Evolutionary conservation across 768 basidiomycete genomes (phyloP).

Genomic region (Hysterangium stoloniferum): DNA sequence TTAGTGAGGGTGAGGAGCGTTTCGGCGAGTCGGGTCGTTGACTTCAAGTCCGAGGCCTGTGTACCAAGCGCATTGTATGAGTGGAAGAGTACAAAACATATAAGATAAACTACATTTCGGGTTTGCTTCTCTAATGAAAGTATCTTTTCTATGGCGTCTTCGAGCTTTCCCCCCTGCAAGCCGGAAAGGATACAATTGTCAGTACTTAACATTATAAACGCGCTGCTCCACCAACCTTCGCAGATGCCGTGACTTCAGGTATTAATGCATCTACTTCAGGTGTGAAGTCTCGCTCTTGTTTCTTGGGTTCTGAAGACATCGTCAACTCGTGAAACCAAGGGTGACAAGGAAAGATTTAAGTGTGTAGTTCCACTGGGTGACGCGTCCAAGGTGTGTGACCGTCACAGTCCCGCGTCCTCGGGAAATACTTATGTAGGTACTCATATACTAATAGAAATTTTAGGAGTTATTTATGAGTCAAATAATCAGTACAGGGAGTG

Average conservation of each 20-base stretch:
- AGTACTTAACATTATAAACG: not conserved
- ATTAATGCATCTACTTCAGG: slow-evolving; percentile 72
- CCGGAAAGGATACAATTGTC: too few relatives aligned
- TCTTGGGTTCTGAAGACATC: slow-evolving; percentile 54
- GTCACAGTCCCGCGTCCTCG: slow-evolving; percentile 9
- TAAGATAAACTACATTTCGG: slow-evolving; percentile 60
- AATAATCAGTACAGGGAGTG: too few relatives aligned
- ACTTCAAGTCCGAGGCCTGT: slow-evolving; percentile 86
- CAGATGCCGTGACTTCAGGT: slow-evolving; percentile 56
- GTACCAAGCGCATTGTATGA: slow-evolving; percentile 3
- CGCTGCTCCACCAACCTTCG: slow-evolving; percentile 48
- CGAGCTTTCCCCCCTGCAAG: slow-evolving; percentile 66
- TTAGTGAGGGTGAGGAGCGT: slow-evolving; percentile 66
- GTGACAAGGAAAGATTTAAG: not conserved
- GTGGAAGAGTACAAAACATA: not conserved
- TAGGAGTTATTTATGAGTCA: too few relatives aligned
- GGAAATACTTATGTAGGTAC: too few relatives aligned
- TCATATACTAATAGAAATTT: too few relatives aligned
- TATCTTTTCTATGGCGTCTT: slow-evolving; percentile 86
- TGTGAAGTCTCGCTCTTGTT: slow-evolving; percentile 83
- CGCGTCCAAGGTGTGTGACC: slow-evolving; percentile 9
- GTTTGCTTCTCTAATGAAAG: slow-evolving; percentile 90
- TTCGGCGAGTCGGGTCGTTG: slow-evolving; percentile 83
- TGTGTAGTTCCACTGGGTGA: not conserved
- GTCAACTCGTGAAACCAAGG: not conserved